Conservation (phyloP, 257 asterid species). For the Penstemon newberryi region DNA sequence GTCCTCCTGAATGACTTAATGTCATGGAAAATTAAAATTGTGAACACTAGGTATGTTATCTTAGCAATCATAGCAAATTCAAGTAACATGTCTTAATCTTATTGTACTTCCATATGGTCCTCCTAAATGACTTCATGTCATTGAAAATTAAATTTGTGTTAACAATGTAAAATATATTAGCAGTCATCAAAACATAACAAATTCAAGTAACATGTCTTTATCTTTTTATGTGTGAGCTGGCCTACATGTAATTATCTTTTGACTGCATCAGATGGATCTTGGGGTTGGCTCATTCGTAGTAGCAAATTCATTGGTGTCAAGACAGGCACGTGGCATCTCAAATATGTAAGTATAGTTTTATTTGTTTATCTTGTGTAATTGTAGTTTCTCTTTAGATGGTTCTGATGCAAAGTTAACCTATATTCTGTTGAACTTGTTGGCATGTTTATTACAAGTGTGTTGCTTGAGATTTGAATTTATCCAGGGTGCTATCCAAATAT, state of each 20-base stretch:
- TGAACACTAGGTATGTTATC: no score
- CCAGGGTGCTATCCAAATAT: not conserved
- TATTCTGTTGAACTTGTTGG: no score
- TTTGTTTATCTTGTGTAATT: slow-evolving; percentile 1
- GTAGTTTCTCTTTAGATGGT: not conserved
- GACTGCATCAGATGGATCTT: slow-evolving; percentile 79
- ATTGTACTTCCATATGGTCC: no score
- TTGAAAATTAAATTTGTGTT: no score
- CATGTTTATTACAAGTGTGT: not conserved
- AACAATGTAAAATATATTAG: no score
- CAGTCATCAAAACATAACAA: no score
- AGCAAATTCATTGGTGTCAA: slow-evolving; percentile 85
- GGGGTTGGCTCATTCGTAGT: slow-evolving; percentile 94
- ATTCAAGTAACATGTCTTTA: no score
- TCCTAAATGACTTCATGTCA: no score
- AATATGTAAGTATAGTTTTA: slow-evolving; percentile 45
- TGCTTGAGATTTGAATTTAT: not conserved
- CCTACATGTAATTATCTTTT: slow-evolving; percentile 12
- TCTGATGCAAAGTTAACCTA: not conserved
- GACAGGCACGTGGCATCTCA: slow-evolving; percentile 78
- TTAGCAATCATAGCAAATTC: no score
- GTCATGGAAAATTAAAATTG: no score
- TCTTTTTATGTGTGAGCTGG: not conserved
- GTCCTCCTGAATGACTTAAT: no score
- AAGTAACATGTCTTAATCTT: no score